These are phyloP conservation scores for Leucocoprinus birnbaumii DNA, from an alignment of 768 basidiomycete genomes.

Conservation along the genomic window DNA sequence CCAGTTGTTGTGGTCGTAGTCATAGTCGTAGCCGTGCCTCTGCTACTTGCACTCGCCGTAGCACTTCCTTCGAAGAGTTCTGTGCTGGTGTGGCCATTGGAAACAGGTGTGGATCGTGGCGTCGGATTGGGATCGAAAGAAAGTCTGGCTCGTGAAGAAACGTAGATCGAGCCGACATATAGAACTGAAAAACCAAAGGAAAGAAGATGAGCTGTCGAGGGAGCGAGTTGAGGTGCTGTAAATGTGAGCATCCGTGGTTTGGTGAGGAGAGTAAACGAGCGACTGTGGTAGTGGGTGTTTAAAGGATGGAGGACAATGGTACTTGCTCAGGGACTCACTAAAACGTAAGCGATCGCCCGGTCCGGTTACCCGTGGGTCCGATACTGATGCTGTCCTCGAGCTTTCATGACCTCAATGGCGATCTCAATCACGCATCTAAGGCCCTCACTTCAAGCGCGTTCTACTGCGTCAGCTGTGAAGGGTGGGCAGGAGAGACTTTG, in stretches of 20 bases:
- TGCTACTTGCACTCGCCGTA: not conserved
- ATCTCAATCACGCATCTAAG: too few species aligned
- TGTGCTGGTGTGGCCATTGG: not conserved
- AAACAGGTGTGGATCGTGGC: not conserved
- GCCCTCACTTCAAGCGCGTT: too few species aligned
- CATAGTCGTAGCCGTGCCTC: not conserved
- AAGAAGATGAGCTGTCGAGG: not conserved
- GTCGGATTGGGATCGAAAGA: not conserved
- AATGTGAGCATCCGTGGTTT: not conserved
- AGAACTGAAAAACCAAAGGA: not conserved
- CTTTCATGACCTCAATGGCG: too few species aligned
- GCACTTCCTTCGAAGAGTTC: not conserved
- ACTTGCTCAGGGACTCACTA: not conserved
- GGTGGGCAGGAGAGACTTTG: too few species aligned
- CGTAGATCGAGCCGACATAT: not conserved
- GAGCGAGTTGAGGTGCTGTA: not conserved
- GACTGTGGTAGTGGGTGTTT: too few species aligned
- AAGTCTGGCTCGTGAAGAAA: not conserved
- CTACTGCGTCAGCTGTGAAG: too few species aligned
- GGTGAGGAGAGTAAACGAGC: not conserved
- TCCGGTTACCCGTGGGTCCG: too few species aligned
- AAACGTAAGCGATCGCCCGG: too few species aligned
- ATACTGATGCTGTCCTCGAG: too few species aligned
- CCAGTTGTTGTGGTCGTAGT: constrained; percentile 25
- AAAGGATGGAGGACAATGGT: too few species aligned